Conservation (phyloP, 345 rosid genomes). For the Firmiana major region DNA sequence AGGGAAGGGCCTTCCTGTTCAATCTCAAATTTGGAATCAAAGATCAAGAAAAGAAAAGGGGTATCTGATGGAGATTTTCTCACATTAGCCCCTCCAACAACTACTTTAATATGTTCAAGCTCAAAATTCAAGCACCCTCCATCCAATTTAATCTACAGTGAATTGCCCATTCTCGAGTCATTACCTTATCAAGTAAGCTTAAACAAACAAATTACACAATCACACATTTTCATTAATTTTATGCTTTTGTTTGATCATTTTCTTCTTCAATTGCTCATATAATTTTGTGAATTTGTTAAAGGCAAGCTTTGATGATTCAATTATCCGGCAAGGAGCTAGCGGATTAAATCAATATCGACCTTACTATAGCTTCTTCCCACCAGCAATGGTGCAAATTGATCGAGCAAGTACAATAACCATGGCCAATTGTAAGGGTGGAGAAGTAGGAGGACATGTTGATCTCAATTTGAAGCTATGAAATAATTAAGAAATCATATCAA, state of each 20-base stretch:
- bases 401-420: neutral
- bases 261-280: neutral
- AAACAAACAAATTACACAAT: neutral
- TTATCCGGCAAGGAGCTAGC: slow-evolving; percentile 12
- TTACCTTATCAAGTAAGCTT: slow-evolving; percentile 35
- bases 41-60: slow-evolving; percentile 21
- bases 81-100: slow-evolving; percentile 42
- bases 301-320: slow-evolving; percentile 30
- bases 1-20: slow-evolving; percentile 35
- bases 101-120: slow-evolving; percentile 11
- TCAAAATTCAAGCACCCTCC: slow-evolving; percentile 27
- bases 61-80: slow-evolving; percentile 39
- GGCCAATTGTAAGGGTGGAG: slow-evolving; percentile 23
- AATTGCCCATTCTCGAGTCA: slow-evolving; percentile 31
- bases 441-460: slow-evolving; percentile 41
- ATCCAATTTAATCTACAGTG: slow-evolving; percentile 18
- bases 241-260: neutral
- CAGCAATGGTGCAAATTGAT: slow-evolving; percentile 15
- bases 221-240: neutral
- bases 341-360: slow-evolving; percentile 25
- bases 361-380: slow-evolving; percentile 42
- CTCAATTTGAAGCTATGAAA: slow-evolving; percentile 46
- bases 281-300: slow-evolving; percentile 3
- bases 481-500: neutral
- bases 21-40: slow-evolving; percentile 23